Evolutionary conservation across 257 asterid species (phyloP).

Genomic region (Solanum virginianum): DNA sequence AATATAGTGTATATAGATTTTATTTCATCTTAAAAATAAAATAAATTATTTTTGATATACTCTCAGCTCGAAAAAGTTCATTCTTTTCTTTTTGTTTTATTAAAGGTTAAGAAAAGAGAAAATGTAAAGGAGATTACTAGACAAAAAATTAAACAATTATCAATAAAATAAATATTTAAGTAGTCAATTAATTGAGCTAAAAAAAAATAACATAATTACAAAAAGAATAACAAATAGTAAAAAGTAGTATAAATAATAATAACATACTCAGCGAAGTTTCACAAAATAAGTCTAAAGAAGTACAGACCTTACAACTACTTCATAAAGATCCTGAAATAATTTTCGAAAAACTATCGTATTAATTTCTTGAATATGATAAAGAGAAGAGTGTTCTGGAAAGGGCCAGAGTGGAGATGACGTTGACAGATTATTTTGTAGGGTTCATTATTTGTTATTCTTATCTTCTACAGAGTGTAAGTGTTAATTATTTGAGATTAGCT

Average conservation of each 20-base stretch:
- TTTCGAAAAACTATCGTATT: not conserved
- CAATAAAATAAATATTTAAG: not conserved
- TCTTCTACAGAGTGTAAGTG: slow-evolving; percentile 36
- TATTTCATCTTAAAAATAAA: accelerated
- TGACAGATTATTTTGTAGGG: slow-evolving; percentile 20
- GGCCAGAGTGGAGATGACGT: slow-evolving; percentile 5
- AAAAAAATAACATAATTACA: not conserved
- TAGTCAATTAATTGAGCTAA: too few species aligned
- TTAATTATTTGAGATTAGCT: slow-evolving; percentile 14
- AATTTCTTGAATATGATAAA: not conserved
- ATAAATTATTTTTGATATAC: accelerated
- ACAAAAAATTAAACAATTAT: accelerated
- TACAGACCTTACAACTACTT: too few species aligned
- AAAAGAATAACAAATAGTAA: not conserved
- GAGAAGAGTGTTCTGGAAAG: slow-evolving; percentile 36
- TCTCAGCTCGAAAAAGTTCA: accelerated
- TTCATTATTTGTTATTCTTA: slow-evolving; percentile 22
- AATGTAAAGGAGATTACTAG: accelerated
- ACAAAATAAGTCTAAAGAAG: too few species aligned
- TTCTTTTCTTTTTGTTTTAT: too few species aligned
- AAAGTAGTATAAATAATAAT: too few species aligned
- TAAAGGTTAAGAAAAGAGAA: not conserved
- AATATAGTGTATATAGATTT: not conserved
- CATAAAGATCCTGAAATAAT: too few species aligned
- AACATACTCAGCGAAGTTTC: not conserved